A percentile compares a stretch with the other conserved stretches of the same genome.
Conservation (phyloP, 2,329 filamentous ascomycete genomes). For the Didymella sp. region DNA sequence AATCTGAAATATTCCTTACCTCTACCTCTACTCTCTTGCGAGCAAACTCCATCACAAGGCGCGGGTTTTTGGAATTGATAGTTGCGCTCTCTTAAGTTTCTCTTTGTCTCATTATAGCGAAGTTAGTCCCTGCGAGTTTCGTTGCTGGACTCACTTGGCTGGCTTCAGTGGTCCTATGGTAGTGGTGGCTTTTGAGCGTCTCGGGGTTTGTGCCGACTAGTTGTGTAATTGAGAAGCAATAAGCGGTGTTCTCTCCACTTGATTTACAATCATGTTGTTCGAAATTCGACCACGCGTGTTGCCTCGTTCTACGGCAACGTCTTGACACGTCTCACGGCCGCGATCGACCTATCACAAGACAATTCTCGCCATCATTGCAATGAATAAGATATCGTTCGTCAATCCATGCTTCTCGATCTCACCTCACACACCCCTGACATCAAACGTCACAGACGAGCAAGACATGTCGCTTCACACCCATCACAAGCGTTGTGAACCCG, state of each 20-base stretch:
- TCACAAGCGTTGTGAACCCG: background rate
- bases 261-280: background rate
- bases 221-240: conserved; percentile 41
- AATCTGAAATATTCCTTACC: conserved; percentile 30
- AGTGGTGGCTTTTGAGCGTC: conserved; percentile 22
- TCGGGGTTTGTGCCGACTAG: conserved; percentile 29
- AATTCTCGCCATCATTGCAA: background rate
- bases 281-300: background rate
- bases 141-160: conserved; percentile 35
- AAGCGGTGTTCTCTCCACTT: conserved; percentile 12
- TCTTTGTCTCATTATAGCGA: conserved; percentile 32
- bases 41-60: conserved; percentile 29
- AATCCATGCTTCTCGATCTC: background rate
- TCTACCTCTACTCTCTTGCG: conserved; percentile 25
- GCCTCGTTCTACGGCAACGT: background rate
- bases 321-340: background rate
- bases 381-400: background rate
- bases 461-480: background rate
- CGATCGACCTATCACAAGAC: background rate
- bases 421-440: background rate
- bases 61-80: conserved; percentile 27
- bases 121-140: conserved; percentile 21
- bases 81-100: conserved; percentile 24
- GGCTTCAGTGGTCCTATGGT: conserved; percentile 37
- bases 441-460: background rate